phyloP scores from a whole-genome alignment of 2,329 filamentous ascomycete genomes.

The Microsporum ferrugineum region DNA sequence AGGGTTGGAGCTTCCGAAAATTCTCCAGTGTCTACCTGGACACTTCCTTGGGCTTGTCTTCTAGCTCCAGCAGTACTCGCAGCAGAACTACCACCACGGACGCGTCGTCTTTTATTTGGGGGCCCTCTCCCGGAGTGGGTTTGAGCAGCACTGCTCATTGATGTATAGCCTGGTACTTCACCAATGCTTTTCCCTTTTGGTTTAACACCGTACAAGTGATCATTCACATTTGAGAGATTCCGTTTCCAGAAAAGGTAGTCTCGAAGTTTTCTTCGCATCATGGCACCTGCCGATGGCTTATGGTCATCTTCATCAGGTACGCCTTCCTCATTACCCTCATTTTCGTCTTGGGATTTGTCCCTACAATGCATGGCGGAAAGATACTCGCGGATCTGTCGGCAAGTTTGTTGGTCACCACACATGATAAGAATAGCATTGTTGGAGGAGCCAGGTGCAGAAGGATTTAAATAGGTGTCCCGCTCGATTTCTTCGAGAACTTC shows the following conservation, averaged over 20 bases:
- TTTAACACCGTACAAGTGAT: constrained; percentile 26
- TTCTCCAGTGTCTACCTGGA: constrained; percentile 64
- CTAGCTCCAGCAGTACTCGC: constrained; percentile 44
- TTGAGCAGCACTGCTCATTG: neutral
- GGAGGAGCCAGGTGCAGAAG: constrained; percentile 63
- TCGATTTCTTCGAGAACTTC: constrained; percentile 92
- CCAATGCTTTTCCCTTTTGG: constrained; percentile 18
- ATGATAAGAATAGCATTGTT: constrained; percentile 91
- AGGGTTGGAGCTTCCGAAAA: constrained; percentile 70
- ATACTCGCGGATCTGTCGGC: constrained; percentile 79
- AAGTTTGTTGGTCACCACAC: constrained; percentile 80
- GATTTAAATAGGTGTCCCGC: constrained; percentile 74
- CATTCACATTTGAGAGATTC: constrained; percentile 74
- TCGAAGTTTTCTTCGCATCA: constrained; percentile 80
- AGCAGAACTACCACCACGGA: constrained; percentile 61
- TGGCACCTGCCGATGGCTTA: constrained; percentile 63
- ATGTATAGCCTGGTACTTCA: neutral
- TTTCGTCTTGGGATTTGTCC: constrained; percentile 10
- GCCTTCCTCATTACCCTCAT: constrained; percentile 27
- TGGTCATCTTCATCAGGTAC: constrained; percentile 23
- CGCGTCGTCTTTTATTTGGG: constrained; percentile 71
- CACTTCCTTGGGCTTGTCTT: constrained; percentile 60
- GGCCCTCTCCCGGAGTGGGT: constrained; percentile 45
- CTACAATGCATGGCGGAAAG: constrained; percentile 67
- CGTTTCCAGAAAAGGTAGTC: constrained; percentile 85